Evolutionary conservation across 768 basidiomycete species (phyloP).

Genomic region (Mycena capillaripes): DNA sequence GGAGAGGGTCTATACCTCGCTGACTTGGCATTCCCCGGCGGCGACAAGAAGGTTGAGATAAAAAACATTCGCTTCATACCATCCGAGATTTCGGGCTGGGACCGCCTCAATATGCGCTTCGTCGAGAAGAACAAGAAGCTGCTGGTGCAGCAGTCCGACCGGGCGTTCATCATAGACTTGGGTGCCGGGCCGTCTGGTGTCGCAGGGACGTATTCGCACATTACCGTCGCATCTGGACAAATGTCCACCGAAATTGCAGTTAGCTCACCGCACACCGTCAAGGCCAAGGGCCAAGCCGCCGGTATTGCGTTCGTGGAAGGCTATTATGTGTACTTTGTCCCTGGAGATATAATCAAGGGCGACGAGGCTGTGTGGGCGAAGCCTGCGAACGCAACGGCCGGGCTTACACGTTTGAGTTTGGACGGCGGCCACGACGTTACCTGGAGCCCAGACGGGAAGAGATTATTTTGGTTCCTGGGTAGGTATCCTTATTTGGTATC

Average conservation of each 20-base stretch:
- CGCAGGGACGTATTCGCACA: slow-evolving; percentile 61
- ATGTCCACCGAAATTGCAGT: slow-evolving; percentile 72
- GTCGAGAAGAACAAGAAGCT: slow-evolving; percentile 66
- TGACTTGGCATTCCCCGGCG: slow-evolving; percentile 63
- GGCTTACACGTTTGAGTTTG: slow-evolving; percentile 72
- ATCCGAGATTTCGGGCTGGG: slow-evolving; percentile 61
- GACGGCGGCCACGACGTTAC: slow-evolving; percentile 83
- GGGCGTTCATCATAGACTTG: slow-evolving; percentile 67
- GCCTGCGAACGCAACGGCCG: slow-evolving; percentile 75
- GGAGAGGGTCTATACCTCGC: slow-evolving; percentile 75
- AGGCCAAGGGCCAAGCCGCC: slow-evolving; percentile 40
- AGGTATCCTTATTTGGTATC: slow-evolving; percentile 29
- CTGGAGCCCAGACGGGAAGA: slow-evolving; percentile 74
- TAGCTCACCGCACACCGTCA: slow-evolving; percentile 43
- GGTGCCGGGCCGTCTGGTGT: slow-evolving; percentile 56
- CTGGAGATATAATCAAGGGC: slow-evolving; percentile 55
- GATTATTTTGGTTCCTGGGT: slow-evolving; percentile 84
- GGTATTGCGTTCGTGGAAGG: slow-evolving; percentile 78
- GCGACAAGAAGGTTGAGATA: slow-evolving; percentile 52
- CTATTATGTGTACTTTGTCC: slow-evolving; percentile 73
- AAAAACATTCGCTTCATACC: slow-evolving; percentile 65
- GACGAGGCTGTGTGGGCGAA: slow-evolving; percentile 74
- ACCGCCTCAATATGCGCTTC: slow-evolving; percentile 67
- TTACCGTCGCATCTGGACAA: slow-evolving; percentile 65
- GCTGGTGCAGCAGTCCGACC: slow-evolving; percentile 69